Percentiles rank a stretch among this genome's conserved stretches.
Evolutionary conservation across 139 green algal species (phyloP).

Genomic region (Chlamydomonas sphaeroides): DNA sequence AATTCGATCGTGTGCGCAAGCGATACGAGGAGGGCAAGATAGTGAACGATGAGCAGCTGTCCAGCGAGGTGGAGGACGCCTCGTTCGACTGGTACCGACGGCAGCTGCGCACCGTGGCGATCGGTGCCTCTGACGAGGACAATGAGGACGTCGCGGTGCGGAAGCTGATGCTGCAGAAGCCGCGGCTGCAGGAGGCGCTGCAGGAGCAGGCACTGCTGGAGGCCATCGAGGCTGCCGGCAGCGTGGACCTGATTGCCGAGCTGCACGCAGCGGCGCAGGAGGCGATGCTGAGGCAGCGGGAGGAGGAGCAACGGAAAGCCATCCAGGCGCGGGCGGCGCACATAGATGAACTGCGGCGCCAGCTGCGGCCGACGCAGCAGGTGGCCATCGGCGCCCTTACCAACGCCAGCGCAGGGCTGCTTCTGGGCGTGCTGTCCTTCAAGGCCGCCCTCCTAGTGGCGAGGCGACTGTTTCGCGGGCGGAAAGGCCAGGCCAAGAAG

Average conservation of each 20-base stretch:
- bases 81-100: constrained; percentile 55
- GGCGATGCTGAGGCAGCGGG: too few relatives aligned
- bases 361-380: neutral
- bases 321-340: neutral
- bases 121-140: constrained; percentile 46
- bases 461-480: neutral
- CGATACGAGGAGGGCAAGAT: constrained; percentile 43
- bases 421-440: constrained; percentile 16
- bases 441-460: neutral
- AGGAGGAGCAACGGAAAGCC: neutral
- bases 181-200: neutral
- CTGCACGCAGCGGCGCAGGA: neutral
- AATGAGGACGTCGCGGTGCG: constrained; percentile 42
- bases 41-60: constrained; percentile 46
- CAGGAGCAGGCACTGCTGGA: constrained; percentile 2
- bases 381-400: neutral
- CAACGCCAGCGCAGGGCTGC: constrained; percentile 31
- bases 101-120: constrained; percentile 34
- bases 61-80: constrained; percentile 56
- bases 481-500: neutral
- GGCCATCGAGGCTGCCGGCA: neutral
- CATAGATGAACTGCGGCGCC: neutral
- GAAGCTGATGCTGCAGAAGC: constrained; percentile 17
- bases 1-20: constrained; percentile 46
- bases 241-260: constrained; percentile 20